Conservation (phyloP, 148 eudicot species). For the Arbutus unedo region DNA sequence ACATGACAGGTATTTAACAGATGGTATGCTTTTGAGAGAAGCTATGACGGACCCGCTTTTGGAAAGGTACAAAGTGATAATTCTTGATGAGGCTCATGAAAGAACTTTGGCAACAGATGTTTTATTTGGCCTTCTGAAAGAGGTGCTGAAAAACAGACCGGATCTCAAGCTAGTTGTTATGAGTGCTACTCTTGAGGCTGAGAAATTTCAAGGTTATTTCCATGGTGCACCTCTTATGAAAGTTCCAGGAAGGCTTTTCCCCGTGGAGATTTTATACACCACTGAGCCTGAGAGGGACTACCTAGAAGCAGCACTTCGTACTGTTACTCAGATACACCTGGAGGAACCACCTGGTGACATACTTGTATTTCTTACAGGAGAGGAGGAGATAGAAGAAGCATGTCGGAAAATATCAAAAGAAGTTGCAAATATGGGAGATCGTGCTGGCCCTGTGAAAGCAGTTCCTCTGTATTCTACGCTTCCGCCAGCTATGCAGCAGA, state of each 20-base stretch:
- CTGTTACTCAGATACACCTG: slow-evolving; percentile 75
- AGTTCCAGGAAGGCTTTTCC: slow-evolving; percentile 91
- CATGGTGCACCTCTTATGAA: slow-evolving; percentile 86
- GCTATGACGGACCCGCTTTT: slow-evolving; percentile 95
- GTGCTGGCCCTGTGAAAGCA: slow-evolving; percentile 27
- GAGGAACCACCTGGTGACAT: slow-evolving; percentile 74
- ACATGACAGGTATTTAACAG: slow-evolving; percentile 64
- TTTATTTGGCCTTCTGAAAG: slow-evolving; percentile 83
- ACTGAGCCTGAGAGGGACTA: slow-evolving; percentile 87
- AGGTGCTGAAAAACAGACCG: slow-evolving; percentile 70
- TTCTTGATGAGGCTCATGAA: slow-evolving; percentile 96
- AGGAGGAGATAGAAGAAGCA: slow-evolving; percentile 36
- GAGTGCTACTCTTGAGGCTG: slow-evolving; percentile 98
- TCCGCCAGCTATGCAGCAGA: slow-evolving; percentile 37
- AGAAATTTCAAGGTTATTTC: slow-evolving; percentile 84
- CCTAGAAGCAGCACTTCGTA: slow-evolving; percentile 84
- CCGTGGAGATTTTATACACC: slow-evolving; percentile 85
- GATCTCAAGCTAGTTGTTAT: slow-evolving; percentile 84
- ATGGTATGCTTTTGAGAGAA: slow-evolving; percentile 94
- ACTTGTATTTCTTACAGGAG: slow-evolving; percentile 32
- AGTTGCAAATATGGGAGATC: slow-evolving; percentile 27
- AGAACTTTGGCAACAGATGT: slow-evolving; percentile 93
- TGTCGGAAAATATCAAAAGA: slow-evolving; percentile 27
- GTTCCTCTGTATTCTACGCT: slow-evolving; percentile 34
- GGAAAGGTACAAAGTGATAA: slow-evolving; percentile 78